A percentile compares a stretch with the other conserved stretches of the same genome.
phyloP scores from a whole-genome alignment of 306 rosid genomes.

The Vachellia collinsii region DNA sequence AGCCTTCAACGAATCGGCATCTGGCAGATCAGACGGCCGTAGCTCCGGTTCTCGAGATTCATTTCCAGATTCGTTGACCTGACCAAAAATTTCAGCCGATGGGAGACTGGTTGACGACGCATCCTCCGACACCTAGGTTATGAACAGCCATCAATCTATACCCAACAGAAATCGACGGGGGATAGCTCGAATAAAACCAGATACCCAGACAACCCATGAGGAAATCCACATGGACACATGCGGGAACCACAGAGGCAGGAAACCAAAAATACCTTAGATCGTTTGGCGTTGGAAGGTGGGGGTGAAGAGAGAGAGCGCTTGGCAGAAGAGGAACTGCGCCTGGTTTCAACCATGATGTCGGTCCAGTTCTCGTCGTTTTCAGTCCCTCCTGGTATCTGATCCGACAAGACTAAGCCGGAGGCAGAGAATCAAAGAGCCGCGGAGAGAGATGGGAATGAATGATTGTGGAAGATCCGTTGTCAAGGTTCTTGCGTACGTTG shows the following conservation, averaged over 20 bases:
- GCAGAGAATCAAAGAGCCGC: slow-evolving; percentile 24
- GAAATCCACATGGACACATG: background rate
- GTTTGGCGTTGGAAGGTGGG: slow-evolving; percentile 68
- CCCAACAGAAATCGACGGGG: slow-evolving; percentile 3
- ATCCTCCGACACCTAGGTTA: slow-evolving; percentile 68
- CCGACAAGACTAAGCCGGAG: slow-evolving; percentile 44
- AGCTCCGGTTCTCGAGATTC: slow-evolving; percentile 59
- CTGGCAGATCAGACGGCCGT: slow-evolving; percentile 74
- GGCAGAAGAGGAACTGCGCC: slow-evolving; percentile 81
- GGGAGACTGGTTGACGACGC: slow-evolving; percentile 60
- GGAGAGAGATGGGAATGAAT: slow-evolving; percentile 23
- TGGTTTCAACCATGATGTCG: slow-evolving; percentile 86
- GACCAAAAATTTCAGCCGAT: slow-evolving; percentile 52
- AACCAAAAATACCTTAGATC: slow-evolving; percentile 68
- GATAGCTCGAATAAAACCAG: slow-evolving; percentile 19
- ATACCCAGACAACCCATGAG: slow-evolving; percentile 32
- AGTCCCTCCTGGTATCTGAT: slow-evolving; percentile 46
- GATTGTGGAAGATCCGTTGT: slow-evolving; percentile 40
- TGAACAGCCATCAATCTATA: slow-evolving; percentile 37
- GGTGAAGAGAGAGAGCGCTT: slow-evolving; percentile 79
- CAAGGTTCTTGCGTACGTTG: slow-evolving; percentile 6
- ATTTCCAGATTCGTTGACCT: slow-evolving; percentile 67
- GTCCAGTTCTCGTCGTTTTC: background rate
- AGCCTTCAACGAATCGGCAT: slow-evolving; percentile 56
- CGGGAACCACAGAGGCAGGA: background rate